Base-by-base conservation (phyloP, 441 rosid species). In the Pelargonium australe region DNA sequence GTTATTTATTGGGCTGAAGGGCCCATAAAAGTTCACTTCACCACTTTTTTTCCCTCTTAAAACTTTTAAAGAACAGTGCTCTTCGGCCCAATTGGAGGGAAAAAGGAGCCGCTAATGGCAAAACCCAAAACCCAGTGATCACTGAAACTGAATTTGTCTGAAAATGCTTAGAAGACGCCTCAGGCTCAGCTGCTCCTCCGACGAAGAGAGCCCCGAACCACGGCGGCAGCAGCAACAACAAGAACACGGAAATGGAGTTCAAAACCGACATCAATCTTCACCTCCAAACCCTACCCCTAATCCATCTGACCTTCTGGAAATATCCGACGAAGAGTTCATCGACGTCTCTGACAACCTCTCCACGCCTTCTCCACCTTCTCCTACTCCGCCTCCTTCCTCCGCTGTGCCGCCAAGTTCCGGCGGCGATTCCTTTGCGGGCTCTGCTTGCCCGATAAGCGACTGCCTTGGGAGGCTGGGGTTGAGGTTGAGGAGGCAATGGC, bases 131-230 rank as follows among this genome's bases (percentile, higher is more conserved):
- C 41, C 41, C 41, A 37, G 41, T 37, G 41, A 37, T 37, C 41
- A 37, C 41, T 37, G 41, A 1, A 37, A 37, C 41, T 37, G 41
- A 12, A 43, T 69, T 68, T 40, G 41, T 13, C 63, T 34, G 53
- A 45, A 28, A 68, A 92, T 90, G 98, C 68, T 65, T 55, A 73
- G 92, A 70, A 76, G 98, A 69, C 92, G 95, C 63, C 85, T 87
- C 40, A 63, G 80, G 47, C 80, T 89, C 25, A 72, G 47, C 67
- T 67, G 76, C 74, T 79, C 74, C 63, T 85, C 92, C 70, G 87
- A 82, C 28, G 92, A 81, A 12, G 94, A 86, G 20, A 53, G 9
- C 23, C 19, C 60, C 19, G 60, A 53, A 7, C 60, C 6, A 53
- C 60, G 41, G 41, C 41, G 6, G 17, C 37, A 31, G 37, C 64